Base-by-base conservation (phyloP, 345 rosid genomes). In the Syzygium oleosum region DNA sequence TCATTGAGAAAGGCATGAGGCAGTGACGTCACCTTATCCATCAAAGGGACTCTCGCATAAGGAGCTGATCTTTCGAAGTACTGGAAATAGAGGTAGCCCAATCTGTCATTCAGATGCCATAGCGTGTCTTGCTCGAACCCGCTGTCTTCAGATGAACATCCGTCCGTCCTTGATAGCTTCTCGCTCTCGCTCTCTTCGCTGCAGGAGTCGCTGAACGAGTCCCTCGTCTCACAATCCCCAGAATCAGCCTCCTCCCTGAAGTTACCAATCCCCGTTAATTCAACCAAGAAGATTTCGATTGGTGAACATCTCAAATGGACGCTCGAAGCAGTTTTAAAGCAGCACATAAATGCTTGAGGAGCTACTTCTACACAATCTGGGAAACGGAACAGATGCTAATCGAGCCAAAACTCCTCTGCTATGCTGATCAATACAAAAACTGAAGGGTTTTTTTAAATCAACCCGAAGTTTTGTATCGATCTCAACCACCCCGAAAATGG, bases 101-200 rank as follows among this genome's bases (percentile, higher is more conserved):
- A 58, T 87, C 89, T 61, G 85, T 91, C 91, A 49, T 88, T 90
- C 59, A 89, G 87, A 87, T 85, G 92, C 87, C 90, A 89, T 7
- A 86, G 86, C 19, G 59, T 49, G 41, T 95, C 98, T 31, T 94
- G 98, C 68, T 96, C 99, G 15, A 88, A 91, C 31, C 97, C 96
- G 54, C 97, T 99, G 83, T 96, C 99, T 53, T 97, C 99, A 17
- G 99, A 98, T 0, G 99, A 96, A 86, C 93, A 94, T 84, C 95
- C 98, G n/a, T 96, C 97, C 89, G 86, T 93, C 91, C 98, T 95
- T 84, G 95, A 97, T 77, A 90, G 80, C 87, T 96, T 98, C 85
- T 98, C 99, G 88, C 92, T 93, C 92, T 96, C 99, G 85, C 98
- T 94, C 90, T 96, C 98, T 53, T 96, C 96, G 85, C 99, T 97